Conservation (phyloP, 2,329 filamentous ascomycete genomes). For the Eutypa lata region DNA sequence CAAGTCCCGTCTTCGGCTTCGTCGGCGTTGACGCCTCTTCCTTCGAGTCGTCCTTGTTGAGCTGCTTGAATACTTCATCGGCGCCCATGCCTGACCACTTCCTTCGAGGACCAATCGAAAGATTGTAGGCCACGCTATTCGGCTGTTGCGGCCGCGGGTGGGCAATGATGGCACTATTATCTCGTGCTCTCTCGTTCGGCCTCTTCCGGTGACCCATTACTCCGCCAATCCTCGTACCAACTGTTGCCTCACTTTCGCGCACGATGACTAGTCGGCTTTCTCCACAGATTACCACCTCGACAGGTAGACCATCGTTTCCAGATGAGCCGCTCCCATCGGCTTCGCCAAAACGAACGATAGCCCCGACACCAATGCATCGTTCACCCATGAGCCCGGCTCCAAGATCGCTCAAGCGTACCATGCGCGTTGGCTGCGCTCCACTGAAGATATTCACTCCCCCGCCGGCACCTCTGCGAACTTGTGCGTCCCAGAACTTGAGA, state of each 20-base stretch:
- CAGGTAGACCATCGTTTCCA: conserved; percentile 38
- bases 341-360: conserved; percentile 37
- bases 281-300: conserved; percentile 53
- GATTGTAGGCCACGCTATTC: conserved; percentile 44
- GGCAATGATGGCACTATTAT: conserved; percentile 51
- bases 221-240: conserved; percentile 40
- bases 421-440: conserved; percentile 51
- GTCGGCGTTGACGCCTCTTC: conserved; percentile 23
- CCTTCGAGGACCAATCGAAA: conserved; percentile 34
- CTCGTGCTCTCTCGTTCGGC: conserved; percentile 34
- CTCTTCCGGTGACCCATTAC: conserved; percentile 28
- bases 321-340: conserved; percentile 20
- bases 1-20: conserved; percentile 37
- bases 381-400: conserved; percentile 54
- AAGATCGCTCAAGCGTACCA: conserved; percentile 54
- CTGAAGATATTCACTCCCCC: conserved; percentile 54
- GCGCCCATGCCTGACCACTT: conserved; percentile 17
- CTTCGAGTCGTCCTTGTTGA: conserved; percentile 18
- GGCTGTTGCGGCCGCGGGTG: conserved; percentile 43
- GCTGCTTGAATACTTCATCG: conserved; percentile 9
- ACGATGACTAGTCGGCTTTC: conserved; percentile 55
- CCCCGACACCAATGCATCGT: conserved; percentile 49
- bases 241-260: conserved; percentile 49
- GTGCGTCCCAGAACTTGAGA: conserved; percentile 57
- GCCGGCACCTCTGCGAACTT: conserved; percentile 49